Evolutionary conservation across 495 filamentous ascomycete genomes (phyloP), one percentile per base, ranked within the genome.

Genomic region (Penicilliopsis zonata): DNA sequence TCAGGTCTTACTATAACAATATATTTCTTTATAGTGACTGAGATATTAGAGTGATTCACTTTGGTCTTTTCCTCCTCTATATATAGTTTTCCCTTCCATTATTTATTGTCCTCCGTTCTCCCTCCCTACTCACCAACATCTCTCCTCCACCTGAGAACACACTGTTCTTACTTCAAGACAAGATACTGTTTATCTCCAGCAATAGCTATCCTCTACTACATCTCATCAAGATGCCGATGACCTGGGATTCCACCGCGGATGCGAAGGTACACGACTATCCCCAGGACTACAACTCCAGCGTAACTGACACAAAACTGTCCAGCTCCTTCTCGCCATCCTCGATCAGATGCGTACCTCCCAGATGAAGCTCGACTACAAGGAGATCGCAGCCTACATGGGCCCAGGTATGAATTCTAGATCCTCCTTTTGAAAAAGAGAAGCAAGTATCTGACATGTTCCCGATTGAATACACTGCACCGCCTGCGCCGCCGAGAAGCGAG

Each of bases 301-400:
- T 17, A 13, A 5, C 9, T 20, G n/a, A 28, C 31, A 29, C 16
- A 17, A 27, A 2, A 10, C 16, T 13, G 22, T 5, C 18, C 19
- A 40, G 37, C 37, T 40, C 18, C 26, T 40, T 21, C 18, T 40
- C 3, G 37, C 25, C 18, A 21, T 40, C 3, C 31, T 40, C n/a
- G 16, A 25, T 2, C 37, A 40, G 14, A n/a, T 40, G 5, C 34
- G 34, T 14, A 26, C 30, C 14, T 19, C 33, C 18, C 30, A 30
- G 13, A 4, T 40, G 9, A 40, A 40, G 26, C 31, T 40, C 10
- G 27, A 34, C 17, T 23, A 34, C 30, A 27, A 39, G 6, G 26
- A 29, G 15, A 23, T 39, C 9, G 30, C 36, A 1, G 31, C 31
- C 8, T 34, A 34, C 18, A 39, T 39, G 30, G 36, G 36, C 13